A percentile compares a stretch with the other conserved stretches of the same genome.
Evolutionary conservation across 1,284 basidiomycete genomes (phyloP).

Genomic region (Pseudozyma flocculosa): DNA sequence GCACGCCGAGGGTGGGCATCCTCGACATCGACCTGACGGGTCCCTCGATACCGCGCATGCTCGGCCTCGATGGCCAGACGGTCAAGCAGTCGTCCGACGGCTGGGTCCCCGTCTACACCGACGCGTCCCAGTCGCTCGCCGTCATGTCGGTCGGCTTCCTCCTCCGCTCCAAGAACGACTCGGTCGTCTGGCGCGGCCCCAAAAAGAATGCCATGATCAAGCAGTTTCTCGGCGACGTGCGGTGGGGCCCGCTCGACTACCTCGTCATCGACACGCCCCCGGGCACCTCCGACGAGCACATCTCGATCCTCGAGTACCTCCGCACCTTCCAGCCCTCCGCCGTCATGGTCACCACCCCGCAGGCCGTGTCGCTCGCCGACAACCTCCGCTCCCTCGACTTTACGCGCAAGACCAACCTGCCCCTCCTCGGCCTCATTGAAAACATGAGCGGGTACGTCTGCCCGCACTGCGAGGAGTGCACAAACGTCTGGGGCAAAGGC

Average conservation of each 20-base stretch:
- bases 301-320: conserved; percentile 90
- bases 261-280: conserved; percentile 96
- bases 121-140: conserved; percentile 65
- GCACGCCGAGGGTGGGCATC: conserved; percentile 72
- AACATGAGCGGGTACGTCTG: conserved; percentile 99
- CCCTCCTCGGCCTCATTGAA: conserved; percentile 90
- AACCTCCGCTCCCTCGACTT: conserved; percentile 95
- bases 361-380: conserved; percentile 92
- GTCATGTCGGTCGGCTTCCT: conserved; percentile 98
- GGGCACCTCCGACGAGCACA: conserved; percentile 94
- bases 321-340: conserved; percentile 68
- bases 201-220: conserved; percentile 99
- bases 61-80: conserved; percentile 81
- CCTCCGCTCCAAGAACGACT: conserved; percentile 82
- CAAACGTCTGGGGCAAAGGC: conserved; percentile 90
- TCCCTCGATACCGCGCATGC: conserved; percentile 94
- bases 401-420: conserved; percentile 79
- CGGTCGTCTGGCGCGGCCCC: conserved; percentile 95
- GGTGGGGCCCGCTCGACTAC: conserved; percentile 96
- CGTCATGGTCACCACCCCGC: conserved; percentile 93
- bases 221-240: conserved; percentile 92
- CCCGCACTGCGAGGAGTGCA: conserved; percentile 78
- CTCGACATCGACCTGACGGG: conserved; percentile 96
- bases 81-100: conserved; percentile 80
- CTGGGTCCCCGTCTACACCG: conserved; percentile 90